Base-by-base conservation (phyloP, 2,329 filamentous ascomycete species). In the Plectosphaerella plurivora region DNA sequence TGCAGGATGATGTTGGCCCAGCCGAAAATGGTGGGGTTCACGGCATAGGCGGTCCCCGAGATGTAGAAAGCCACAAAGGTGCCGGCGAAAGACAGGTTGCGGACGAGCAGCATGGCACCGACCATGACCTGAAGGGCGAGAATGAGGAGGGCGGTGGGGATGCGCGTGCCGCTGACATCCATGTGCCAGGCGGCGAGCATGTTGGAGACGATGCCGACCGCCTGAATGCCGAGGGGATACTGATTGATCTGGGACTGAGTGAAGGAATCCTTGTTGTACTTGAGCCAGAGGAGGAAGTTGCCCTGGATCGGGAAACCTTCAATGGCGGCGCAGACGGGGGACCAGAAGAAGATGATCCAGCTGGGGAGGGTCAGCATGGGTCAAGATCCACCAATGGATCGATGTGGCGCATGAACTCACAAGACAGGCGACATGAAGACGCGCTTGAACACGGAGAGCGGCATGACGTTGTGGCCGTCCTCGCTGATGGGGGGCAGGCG, bases 1-100 rank as follows among this genome's bases (percentile, higher is more conserved):
- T 67, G 63, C 1, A 66, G 60, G 16, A 73, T 67, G 15, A 67
- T 62, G 51, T 66, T 73, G 0, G 70, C 69, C 70, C 70, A 73
- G 2, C 64, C 68, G 35, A 70, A 73, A n/a, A 72, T 50, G 14
- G 72, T 57, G 0, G 69, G 70, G 15, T 73, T 69, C 20, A 71
- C 68, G 39, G 71, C 65, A 46, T 73, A 72, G 8, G 67, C 66
- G 1, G 68, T 69, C 2, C 69, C 70, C n/a, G 68, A 63, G 10
- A 71, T 55, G 55, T 72, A 67, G 50, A 67, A 67, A 1, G 65
- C 67, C 47, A 65, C 63, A 44, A 55, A 54, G 6, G 51, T 57
- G 0, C 60, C 68, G 0, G 62, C 61, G 10, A 60, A 63, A 0
- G 69, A 54, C 0, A 68, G 53, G 6, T 56, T 55, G 4, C 61